Base-by-base conservation (phyloP, 257 asterid genomes). In the Lycium barbarum region DNA sequence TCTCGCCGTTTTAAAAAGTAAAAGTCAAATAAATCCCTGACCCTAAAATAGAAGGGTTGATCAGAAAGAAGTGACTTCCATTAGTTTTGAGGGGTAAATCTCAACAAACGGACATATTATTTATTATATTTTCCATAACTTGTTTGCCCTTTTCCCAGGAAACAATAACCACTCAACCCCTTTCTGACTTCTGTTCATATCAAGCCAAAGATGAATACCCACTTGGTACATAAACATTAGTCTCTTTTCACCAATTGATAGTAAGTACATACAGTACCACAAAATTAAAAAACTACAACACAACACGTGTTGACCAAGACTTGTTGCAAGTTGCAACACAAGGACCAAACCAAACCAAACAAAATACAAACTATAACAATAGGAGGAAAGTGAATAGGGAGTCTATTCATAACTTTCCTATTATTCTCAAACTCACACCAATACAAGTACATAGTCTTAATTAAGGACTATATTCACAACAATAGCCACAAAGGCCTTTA, bases 291-390 rank as follows among this genome's bases (percentile, higher is more conserved):
- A 7, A 57, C 26, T 61, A 5, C 2, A 61, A 61, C 6, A 62
- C 12, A 8, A 62, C 3, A 22, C 36, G n/a, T 20, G 36, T 62
- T 20, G 68, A 62, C 15, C 15, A 38, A 38, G 54, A 40, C 33
- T 38, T 38, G 10, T 70, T 38, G 79, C 54, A 70, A 70, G 74
- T 66, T 33, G 73, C 73, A 66, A 33, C 47, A 68, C 3, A 68
- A 17, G n/a, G 2, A 68, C 22, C 3, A 1, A 15, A 70, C 63
- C 13, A 58, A 17, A 58, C 22, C 9, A 53, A 12, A 38, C 33
- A 15, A 70, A 40, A 15, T 9, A 38, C 53, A 40, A 40, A 35
- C 49, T 13, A 36, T 26, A 26, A 26, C 33, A 26, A 1, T 26
- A 26, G 1, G 22, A 36, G 22, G 74, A 67, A 35, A 35, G 74